A percentile compares a stretch with the other conserved stretches of the same genome.
phyloP scores from a whole-genome alignment of 2,329 filamentous ascomycete species.

The Cladorrhinum sp. region DNA sequence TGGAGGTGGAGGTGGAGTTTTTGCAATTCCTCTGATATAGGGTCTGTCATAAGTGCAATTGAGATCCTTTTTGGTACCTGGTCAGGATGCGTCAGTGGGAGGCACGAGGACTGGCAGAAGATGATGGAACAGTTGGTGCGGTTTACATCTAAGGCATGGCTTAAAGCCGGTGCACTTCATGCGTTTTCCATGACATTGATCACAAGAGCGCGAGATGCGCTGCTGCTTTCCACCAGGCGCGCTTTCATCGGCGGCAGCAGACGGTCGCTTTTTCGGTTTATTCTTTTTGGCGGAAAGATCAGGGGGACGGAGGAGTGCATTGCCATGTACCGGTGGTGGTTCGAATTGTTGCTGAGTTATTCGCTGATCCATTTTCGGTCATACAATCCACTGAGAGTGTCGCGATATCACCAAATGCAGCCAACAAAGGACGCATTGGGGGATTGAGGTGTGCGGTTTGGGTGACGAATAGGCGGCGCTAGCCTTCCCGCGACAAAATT shows the following conservation, averaged over 20 bases:
- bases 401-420: background rate
- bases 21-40: slow-evolving; percentile 12
- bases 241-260: slow-evolving; percentile 1
- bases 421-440: background rate
- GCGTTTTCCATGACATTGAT: slow-evolving; percentile 16
- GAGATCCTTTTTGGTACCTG: slow-evolving; percentile 15
- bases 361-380: slow-evolving; percentile 1
- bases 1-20: slow-evolving; percentile 19
- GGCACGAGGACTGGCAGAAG: background rate
- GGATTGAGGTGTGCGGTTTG: background rate
- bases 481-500: slow-evolving; percentile 1
- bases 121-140: background rate
- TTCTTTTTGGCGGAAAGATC: background rate
- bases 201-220: slow-evolving; percentile 21
- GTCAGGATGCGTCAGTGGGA: background rate
- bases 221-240: slow-evolving; percentile 3
- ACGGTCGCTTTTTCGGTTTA: background rate
- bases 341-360: slow-evolving; percentile 6
- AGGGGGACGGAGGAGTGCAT: slow-evolving; percentile 2
- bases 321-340: slow-evolving; percentile 1
- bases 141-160: slow-evolving; percentile 21
- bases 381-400: background rate
- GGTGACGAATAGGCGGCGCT: slow-evolving; percentile 6
- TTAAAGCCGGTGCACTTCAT: slow-evolving; percentile 20
- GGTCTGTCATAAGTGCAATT: slow-evolving; percentile 21